These are phyloP conservation scores for Eucalyptus decipiens DNA, from an alignment of 345 rosid genomes.

Conservation along the genomic window DNA sequence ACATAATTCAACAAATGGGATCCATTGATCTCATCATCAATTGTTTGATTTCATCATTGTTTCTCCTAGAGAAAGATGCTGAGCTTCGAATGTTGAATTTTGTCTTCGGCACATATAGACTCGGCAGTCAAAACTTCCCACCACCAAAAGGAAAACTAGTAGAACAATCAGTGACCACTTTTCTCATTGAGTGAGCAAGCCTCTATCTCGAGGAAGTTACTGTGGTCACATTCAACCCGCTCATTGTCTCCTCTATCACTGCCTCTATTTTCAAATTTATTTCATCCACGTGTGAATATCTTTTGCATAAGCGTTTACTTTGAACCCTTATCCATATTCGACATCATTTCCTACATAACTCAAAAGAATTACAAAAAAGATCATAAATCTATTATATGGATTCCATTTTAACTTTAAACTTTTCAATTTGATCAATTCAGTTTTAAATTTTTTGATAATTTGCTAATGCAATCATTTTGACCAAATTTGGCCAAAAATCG, in stretches of 20 bases:
- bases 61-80: fast-evolving
- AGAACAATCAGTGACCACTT: constrained; percentile 36
- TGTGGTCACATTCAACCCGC: constrained; percentile 71
- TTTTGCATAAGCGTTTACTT: neutral
- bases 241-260: neutral
- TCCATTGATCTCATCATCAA: neutral
- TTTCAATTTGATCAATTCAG: no score
- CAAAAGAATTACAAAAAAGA: fast-evolving
- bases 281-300: neutral
- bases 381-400: fast-evolving
- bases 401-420: fast-evolving
- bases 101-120: fast-evolving
- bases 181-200: constrained; percentile 67
- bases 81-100: no score
- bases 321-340: neutral
- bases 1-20: neutral
- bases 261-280: neutral
- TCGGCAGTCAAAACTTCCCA: no score
- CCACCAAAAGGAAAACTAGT: no score
- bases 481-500: no score
- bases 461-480: no score
- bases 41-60: neutral
- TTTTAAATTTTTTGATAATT: no score
- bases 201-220: constrained; percentile 66
- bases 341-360: neutral